Base-by-base conservation (phyloP, 371 early-diverging fungal genomes). In the Sporodiniella umbellata region DNA sequence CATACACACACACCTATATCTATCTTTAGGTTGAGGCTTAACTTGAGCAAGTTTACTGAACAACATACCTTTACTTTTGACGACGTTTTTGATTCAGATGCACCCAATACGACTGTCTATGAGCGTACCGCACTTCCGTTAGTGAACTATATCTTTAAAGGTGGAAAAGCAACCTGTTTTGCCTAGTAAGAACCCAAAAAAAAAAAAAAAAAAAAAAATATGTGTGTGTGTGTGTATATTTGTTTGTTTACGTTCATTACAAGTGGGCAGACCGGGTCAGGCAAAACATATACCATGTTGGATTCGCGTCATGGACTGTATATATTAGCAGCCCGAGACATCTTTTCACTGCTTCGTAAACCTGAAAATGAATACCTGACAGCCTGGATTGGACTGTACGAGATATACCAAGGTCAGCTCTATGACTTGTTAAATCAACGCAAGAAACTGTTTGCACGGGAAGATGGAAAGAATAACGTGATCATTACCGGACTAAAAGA, bases 201-300 rank as follows among this genome's bases (percentile, higher is more conserved):
- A n/a, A n/a, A n/a, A n/a, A n/a, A n/a, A n/a, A n/a, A n/a, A n/a
- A n/a, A n/a, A n/a, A n/a, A n/a, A n/a, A n/a, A n/a, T n/a, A n/a
- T n/a, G n/a, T n/a, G n/a, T n/a, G n/a, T n/a, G n/a, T n/a, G n/a
- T n/a, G n/a, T n/a, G n/a, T n/a, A n/a, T n/a, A n/a, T n/a, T 28
- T 10, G 30, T 4, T 28, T 28, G 4, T 28, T 28, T 7, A 28
- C 30, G 4, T 28, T 28, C 30, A 7, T 28, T 28, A 31, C 26
- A 47, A 88, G 89, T 75, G 99, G 99, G 0, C 99, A 98, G 71
- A 98, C 99, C 10, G 96, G 84, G 17, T 70, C 72, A 15, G 99
- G 99, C 21, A 99, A 99, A 69, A 99, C 99, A 0, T 92, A 89
- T 70, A 99, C 99, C 0, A 99, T 99, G 99, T 73, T 98, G 52